Evolutionary conservation across 2,329 filamentous ascomycete genomes (phyloP), one percentile per base, ranked within the genome.

Genomic region (Pseudogymnoascus sp.): DNA sequence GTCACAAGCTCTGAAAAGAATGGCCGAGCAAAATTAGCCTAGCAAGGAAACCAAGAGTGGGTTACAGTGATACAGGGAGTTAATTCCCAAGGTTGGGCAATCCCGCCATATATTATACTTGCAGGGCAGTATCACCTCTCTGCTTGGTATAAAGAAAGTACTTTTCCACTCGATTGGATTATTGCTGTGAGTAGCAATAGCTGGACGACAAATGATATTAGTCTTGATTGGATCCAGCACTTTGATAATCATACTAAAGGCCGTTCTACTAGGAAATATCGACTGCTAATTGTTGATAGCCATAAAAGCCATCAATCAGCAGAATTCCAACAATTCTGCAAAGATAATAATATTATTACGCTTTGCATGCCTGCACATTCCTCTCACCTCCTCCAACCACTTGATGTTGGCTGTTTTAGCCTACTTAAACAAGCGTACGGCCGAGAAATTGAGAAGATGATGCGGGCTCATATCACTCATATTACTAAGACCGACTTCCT

Each of bases 371-470:
- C 23, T 3, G 23, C 66, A 7, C 63, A 73, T 62, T 70, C 65
- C 21, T 74, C 69, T 35, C 65, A 74, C 63, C 61, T 73, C 12
- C 64, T 72, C 8, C 66, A 75, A 63, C 71, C 69, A 9, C 68
- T 73, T 34, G 67, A 73, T 66, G 65, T 73, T 12, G 67, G 65
- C 35, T 69, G 66, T 60, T 74, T 73, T 62, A 57, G 61, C 33
- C 65, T 62, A 39, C 64, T 73, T 18, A 72, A 72, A 63, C 28
- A 37, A 9, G 61, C 63, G 34, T 73, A 73, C 62, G 33, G 66
- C 5, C 18, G 62, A 34, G n/a, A 64, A 35, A 62, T 73, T 41
- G 56, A 65, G 38, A 37, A 57, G 15, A 61, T 69, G 19, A 65
- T 66, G 12, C 60, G 63, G 23, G 15, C 45, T 55, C 21, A 59